Conservation (phyloP, 768 basidiomycete species). For the Tricholoma sp. region DNA sequence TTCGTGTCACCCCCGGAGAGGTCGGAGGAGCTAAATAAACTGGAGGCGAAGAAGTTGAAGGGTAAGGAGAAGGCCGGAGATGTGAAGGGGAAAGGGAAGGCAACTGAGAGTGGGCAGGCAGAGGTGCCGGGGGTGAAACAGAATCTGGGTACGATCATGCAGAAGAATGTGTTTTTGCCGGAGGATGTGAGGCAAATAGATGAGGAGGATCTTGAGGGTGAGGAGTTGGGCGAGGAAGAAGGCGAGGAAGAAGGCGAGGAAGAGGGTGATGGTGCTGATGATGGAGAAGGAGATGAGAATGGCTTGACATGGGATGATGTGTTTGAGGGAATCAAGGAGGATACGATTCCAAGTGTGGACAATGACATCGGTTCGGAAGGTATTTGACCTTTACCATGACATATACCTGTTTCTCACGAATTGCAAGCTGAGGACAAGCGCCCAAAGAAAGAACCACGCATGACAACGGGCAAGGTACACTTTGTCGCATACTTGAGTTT, state of each 20-base stretch:
- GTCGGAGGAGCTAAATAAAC: conserved; percentile 61
- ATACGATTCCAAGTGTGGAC: conserved; percentile 16
- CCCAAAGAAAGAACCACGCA: conserved; percentile 60
- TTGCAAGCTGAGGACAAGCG: conserved; percentile 4
- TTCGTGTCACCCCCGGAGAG: conserved; percentile 91
- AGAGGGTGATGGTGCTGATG: conserved; percentile 35
- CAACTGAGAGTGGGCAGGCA: conserved; percentile 27
- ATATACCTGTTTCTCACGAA: conserved; percentile 9
- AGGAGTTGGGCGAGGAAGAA: conserved; percentile 33
- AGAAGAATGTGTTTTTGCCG: conserved; percentile 81
- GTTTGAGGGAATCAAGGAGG: conserved; percentile 53
- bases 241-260: conserved; percentile 33
- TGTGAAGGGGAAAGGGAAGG: conserved; percentile 53
- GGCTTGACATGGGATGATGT: conserved; percentile 86
- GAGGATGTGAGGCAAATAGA: conserved; percentile 77
- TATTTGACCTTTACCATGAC: conserved; percentile 13
- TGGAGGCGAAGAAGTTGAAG: conserved; percentile 51
- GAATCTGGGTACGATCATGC: conserved; percentile 81
- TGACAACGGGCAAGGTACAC: conserved; percentile 89
- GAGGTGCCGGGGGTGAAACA: conserved; percentile 70
- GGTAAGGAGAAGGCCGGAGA: conserved; percentile 33
- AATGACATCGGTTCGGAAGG: conserved; percentile 22
- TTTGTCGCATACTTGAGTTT: not conserved
- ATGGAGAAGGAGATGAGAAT: conserved; percentile 38
- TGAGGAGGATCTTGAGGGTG: conserved; percentile 39